These are phyloP conservation scores for Arachis monticola DNA, from an alignment of 331 rosid genomes.

Conservation along the genomic window DNA sequence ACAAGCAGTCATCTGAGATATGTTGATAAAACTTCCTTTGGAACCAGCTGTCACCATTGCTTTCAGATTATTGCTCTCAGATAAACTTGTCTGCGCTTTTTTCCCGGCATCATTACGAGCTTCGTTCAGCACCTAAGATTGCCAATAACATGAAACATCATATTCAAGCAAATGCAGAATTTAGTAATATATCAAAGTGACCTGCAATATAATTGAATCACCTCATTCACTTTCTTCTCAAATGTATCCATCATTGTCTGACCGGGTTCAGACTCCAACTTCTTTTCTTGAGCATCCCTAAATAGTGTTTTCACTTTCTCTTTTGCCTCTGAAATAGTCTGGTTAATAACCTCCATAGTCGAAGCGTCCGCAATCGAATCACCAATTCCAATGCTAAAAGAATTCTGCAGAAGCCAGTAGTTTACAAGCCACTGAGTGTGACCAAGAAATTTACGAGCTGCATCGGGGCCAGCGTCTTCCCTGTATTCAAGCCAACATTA, in stretches of 20 bases:
- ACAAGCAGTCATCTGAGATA: constrained; percentile 99
- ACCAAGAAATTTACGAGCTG: constrained; percentile 98
- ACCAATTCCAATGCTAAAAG: constrained; percentile 96
- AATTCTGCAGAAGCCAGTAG: constrained; percentile 97
- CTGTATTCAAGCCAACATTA: constrained; percentile 46
- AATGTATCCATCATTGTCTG: constrained; percentile 97
- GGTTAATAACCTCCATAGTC: constrained; percentile 91
- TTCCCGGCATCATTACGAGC: constrained; percentile 99
- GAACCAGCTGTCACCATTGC: constrained; percentile 99
- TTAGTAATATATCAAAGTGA: constrained; percentile 7
- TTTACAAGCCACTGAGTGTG: constrained; percentile 99
- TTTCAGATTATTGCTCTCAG: constrained; percentile 94
- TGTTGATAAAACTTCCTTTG: constrained; percentile 97
- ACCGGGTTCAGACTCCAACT: constrained; percentile 94
- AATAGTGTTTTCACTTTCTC: constrained; percentile 89
- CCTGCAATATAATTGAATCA: constrained; percentile 34
- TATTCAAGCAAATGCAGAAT: constrained; percentile 25
- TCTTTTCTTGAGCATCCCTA: constrained; percentile 81
- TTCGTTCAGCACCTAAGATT: constrained; percentile 67
- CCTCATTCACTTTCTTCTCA: constrained; percentile 97
- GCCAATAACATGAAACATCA: constrained; percentile 14
- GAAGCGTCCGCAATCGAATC: constrained; percentile 98
- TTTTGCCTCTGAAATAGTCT: constrained; percentile 84
- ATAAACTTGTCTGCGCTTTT: constrained; percentile 92
- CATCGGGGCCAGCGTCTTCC: constrained; percentile 99